Conservation (phyloP, 139 green algal species). For the Pleodorina starrii region DNA sequence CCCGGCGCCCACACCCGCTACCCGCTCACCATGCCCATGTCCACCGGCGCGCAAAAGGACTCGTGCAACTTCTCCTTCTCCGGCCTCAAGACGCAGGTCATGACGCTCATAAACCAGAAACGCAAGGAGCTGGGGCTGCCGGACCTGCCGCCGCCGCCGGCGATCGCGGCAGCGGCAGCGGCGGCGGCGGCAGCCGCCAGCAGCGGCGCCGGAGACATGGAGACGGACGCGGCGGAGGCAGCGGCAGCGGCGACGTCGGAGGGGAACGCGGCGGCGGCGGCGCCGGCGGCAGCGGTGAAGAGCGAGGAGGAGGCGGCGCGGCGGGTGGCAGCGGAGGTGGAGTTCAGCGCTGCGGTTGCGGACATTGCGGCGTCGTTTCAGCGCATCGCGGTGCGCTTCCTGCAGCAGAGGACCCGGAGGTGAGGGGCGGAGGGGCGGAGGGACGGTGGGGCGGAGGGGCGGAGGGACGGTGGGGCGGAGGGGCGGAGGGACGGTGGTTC, state of each 20-base stretch:
- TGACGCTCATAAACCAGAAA: not conserved
- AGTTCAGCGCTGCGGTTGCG: slow-evolving; percentile 9
- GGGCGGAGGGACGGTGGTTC: too few relatives aligned
- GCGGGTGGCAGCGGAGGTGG: slow-evolving; percentile 34
- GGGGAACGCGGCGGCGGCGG: not conserved
- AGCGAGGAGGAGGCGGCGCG: not conserved
- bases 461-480: too few relatives aligned
- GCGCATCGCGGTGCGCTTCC: slow-evolving; percentile 34
- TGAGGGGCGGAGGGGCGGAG: too few relatives aligned
- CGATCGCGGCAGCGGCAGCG: not conserved
- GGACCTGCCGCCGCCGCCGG: slow-evolving; percentile 27
- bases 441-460: too few relatives aligned
- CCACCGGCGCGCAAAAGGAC: slow-evolving; percentile 50
- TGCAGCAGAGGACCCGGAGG: slow-evolving; percentile 60
- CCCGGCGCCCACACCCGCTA: slow-evolving; percentile 51
- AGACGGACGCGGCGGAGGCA: not conserved
- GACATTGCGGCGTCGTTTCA: slow-evolving; percentile 51
- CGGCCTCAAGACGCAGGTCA: slow-evolving; percentile 53
- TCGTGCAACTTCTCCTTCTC: slow-evolving; percentile 66
- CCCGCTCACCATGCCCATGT: slow-evolving; percentile 30
- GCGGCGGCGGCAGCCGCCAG: not conserved
- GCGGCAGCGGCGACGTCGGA: not conserved
- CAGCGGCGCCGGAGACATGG: not conserved
- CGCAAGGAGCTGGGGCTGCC: slow-evolving; percentile 38
- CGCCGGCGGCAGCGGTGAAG: not conserved